Evolutionary conservation across 2,329 filamentous ascomycete species (phyloP), one percentile per base, ranked within the genome.

Genomic region (Fusarium oligoseptatum): DNA sequence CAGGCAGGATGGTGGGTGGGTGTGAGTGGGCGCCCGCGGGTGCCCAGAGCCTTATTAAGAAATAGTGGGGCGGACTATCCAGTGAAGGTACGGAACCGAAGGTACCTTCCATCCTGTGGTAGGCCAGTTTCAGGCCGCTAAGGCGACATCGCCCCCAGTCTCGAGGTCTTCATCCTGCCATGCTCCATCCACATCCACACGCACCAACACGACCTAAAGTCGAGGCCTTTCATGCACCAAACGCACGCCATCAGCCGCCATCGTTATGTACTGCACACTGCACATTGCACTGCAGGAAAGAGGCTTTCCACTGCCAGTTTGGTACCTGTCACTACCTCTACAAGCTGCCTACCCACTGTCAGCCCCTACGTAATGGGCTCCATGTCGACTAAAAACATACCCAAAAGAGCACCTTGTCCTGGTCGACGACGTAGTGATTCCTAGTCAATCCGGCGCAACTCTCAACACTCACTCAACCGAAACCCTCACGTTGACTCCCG

Each of bases 101-200:
- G 50, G 55, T 66, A 60, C 62, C 52, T 65, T 64, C 45, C 55
- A 61, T 55, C 56, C n/a, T 56, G 43, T 75, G 72, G 65, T 72
- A 75, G 72, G 72, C 56, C 72, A 75, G 65, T 50, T 70, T 58
- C 41, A 67, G 72, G 71, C 45, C 71, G 60, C 71, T 74, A 74
- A 63, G 52, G 57, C 62, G 48, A 27, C 60, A 39, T 37, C 45
- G 22, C 61, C 67, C 37, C 66, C 62, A 61, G 66, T 67, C 70
- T 32, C 62, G 39, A 70, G 62, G 69, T 66, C 63, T 50, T 56
- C 60, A 43, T 52, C 60, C 65, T 72, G 60, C 70, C 60, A 73
- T 70, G 29, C 34, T 20, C 60, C 50, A 60, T 41, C 36, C 45
- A 41, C 50, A 64, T 57, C 36, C 50, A 64, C 69, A 66, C 52